Base-by-base conservation (phyloP, 495 filamentous ascomycete genomes). In the Neurospora sp. region DNA sequence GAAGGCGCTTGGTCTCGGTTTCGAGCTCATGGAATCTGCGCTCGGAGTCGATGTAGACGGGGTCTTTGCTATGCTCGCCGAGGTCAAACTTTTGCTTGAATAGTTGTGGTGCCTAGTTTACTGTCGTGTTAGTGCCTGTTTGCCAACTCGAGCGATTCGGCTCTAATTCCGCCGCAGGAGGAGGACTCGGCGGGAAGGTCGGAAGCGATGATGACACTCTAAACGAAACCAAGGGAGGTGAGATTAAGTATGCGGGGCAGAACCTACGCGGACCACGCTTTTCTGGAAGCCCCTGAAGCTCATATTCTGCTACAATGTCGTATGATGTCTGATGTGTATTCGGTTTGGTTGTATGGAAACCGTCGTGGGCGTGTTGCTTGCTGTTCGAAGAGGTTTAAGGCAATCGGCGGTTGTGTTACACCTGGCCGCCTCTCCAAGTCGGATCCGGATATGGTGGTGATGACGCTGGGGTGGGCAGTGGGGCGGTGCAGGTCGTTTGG, bases 241-340 rank as follows among this genome's bases (percentile, higher is more conserved):
- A 18, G 31, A 69, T 16, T 4, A 35, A 71, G 23, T 59, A 73
- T 71, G 75, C 35, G 66, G 72, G 73, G 72, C 76, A 72, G 59
- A 73, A 81, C 91, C 78, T 84, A 93, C 92, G 77, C 96, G 88
- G 70, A 89, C 86, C 78, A 97, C 85, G 83, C 92, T 92, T 86
- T 97, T 97, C 83, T 91, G 89, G 79, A 99, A 92, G 75, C 96
- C 96, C 85, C 94, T 95, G 85, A 97, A 94, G 89, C 95, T 98
- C 96, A 99, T 99, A 77, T 76, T 80, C 71, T 71, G 41, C 40
- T 31, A 59, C 14, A 38, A 48, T 42, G 54, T 42, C 38, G 69
- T 39, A 46, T 38, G 39, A 46, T 18, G 31, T 66, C 18, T 20
- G 62, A 54, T 37, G 54, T 7, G 27, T 31, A 66, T 18, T 66